Evolutionary conservation across 768 basidiomycete genomes (phyloP).

Genomic region (Amanita polypyramis): DNA sequence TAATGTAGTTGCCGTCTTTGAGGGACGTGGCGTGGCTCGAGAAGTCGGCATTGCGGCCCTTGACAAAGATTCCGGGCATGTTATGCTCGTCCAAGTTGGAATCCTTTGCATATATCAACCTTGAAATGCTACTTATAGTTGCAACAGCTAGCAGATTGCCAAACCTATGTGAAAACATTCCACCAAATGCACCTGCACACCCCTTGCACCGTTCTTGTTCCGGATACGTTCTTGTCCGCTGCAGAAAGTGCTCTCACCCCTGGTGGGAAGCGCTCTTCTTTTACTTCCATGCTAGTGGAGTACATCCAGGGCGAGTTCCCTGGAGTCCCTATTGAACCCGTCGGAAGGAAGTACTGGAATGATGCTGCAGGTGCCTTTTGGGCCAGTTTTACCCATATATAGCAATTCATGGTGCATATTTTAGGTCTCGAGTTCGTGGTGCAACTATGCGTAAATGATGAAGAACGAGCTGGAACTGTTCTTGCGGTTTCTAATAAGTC

Average conservation of each 20-base stretch:
- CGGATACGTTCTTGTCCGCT: constrained; percentile 66
- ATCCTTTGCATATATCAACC: background rate
- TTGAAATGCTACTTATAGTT: constrained; percentile 6
- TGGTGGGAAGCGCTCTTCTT: constrained; percentile 30
- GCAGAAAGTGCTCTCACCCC: constrained; percentile 38
- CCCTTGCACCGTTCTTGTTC: constrained; percentile 65
- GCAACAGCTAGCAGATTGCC: constrained; percentile 67
- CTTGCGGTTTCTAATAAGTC: constrained; percentile 74
- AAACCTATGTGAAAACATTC: constrained; percentile 82
- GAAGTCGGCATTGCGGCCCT: constrained; percentile 86
- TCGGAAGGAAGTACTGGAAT: constrained; percentile 79
- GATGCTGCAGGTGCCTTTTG: constrained; percentile 52
- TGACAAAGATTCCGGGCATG: constrained; percentile 68
- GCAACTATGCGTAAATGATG: constrained; percentile 71
- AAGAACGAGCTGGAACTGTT: constrained; percentile 71
- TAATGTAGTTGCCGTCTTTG: constrained; percentile 60
- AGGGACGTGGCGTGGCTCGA: constrained; percentile 67
- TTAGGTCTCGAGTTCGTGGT: constrained; percentile 66
- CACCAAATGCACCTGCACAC: constrained; percentile 76
- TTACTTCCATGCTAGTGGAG: constrained; percentile 58
- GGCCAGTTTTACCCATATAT: background rate
- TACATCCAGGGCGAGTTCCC: constrained; percentile 71
- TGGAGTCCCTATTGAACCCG: constrained; percentile 52
- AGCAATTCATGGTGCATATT: constrained; percentile 3
- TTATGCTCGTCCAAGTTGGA: constrained; percentile 69